A percentile compares a stretch with the other conserved stretches of the same genome.
Conservation (phyloP, 257 asterid genomes). For the Lavandula angustifolia region DNA sequence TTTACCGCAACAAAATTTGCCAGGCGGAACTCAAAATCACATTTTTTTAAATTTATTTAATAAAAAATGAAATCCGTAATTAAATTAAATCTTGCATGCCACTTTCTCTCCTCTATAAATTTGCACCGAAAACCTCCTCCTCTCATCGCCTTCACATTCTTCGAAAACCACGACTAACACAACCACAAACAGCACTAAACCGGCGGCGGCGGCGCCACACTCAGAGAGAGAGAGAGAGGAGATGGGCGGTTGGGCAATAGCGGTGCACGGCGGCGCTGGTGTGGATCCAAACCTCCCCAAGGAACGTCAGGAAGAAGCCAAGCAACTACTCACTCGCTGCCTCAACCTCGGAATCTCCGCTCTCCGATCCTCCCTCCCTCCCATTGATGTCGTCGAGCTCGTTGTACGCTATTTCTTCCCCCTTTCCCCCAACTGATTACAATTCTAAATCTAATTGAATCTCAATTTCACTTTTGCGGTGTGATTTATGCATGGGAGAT, state of each 20-base stretch:
- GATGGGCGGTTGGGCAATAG: slow-evolving; percentile 99
- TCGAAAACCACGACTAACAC: not conserved
- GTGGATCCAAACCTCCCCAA: slow-evolving; percentile 91
- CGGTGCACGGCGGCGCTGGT: slow-evolving; percentile 99
- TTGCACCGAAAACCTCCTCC: not conserved
- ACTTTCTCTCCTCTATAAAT: slow-evolving; percentile 22
- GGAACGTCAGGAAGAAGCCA: slow-evolving; percentile 84
- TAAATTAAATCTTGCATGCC: not conserved
- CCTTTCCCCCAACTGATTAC: too few relatives aligned
- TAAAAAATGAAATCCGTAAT: not conserved
- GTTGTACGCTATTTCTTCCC: slow-evolving; percentile 47
- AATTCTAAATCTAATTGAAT: too few relatives aligned
- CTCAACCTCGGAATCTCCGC: slow-evolving; percentile 79
- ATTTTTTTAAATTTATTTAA: not conserved
- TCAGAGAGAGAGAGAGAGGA: slow-evolving; percentile 30
- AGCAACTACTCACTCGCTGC: slow-evolving; percentile 80
- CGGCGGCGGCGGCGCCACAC: slow-evolving; percentile 17
- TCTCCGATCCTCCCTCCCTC: slow-evolving; percentile 68
- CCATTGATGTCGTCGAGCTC: slow-evolving; percentile 92
- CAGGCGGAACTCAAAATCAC: slow-evolving; percentile 14
- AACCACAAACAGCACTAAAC: not conserved
- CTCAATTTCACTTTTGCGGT: too few relatives aligned
- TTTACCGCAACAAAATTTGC: too few relatives aligned
- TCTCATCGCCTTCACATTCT: slow-evolving; percentile 1
- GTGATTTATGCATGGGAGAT: too few relatives aligned